Evolutionary conservation across 1,139 yeast species (phyloP).

Genomic region (Meyerozyma athensensis): DNA sequence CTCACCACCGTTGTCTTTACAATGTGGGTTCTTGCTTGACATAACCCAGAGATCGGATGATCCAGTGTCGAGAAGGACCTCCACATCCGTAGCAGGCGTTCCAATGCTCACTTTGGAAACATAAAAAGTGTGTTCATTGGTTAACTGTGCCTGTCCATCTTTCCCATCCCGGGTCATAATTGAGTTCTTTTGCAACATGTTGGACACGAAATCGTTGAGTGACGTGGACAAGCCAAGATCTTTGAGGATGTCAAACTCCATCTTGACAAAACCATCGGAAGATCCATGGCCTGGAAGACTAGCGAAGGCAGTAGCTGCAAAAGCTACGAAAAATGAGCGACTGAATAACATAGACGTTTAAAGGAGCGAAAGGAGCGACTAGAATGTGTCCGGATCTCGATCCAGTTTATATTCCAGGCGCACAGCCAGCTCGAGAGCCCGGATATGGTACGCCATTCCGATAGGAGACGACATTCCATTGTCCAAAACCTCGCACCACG

Average conservation of each 20-base stretch:
- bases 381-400: constrained; percentile 1
- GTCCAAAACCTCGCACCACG: not conserved
- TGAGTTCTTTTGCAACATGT: not conserved
- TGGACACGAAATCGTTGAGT: not conserved
- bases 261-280: constrained; percentile 19
- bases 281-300: constrained; percentile 3
- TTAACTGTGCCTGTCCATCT: constrained; percentile 3
- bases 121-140: constrained; percentile 20
- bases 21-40: constrained; percentile 17
- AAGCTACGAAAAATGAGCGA: constrained; percentile 13
- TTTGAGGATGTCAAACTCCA: constrained; percentile 18
- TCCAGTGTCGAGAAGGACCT: constrained; percentile 61
- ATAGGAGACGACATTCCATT: constrained; percentile 5
- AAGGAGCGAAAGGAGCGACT: not conserved
- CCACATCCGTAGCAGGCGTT: constrained; percentile 46
- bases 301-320: constrained; percentile 13
- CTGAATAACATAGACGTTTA: constrained; percentile 6
- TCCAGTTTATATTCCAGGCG: not conserved
- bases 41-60: constrained; percentile 66
- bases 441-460: not conserved
- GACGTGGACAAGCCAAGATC: constrained; percentile 12
- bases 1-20: constrained; percentile 18
- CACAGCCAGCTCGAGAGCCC: constrained; percentile 4
- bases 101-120: constrained; percentile 47
- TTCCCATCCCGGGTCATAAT: not conserved